Conservation (phyloP, 1,139 yeast genomes). For the Taphrina wiesneri region DNA sequence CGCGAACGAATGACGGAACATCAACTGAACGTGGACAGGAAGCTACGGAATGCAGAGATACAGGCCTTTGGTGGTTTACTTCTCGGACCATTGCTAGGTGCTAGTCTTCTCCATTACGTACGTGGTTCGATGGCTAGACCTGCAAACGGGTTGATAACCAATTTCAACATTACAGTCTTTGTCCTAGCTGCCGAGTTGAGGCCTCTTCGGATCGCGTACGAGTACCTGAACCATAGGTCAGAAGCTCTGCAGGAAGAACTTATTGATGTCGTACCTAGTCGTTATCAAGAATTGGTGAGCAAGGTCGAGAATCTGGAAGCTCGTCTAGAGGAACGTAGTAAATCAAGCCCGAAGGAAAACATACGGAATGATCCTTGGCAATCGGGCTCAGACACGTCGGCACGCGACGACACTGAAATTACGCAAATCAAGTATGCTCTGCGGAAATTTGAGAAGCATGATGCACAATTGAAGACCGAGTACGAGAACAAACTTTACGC, state of each 20-base stretch:
- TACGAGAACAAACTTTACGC: conserved; percentile 9
- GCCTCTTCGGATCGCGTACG: conserved; percentile 24
- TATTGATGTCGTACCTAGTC: conserved; percentile 16
- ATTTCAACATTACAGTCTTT: conserved; percentile 38
- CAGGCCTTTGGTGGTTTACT: conserved; percentile 31
- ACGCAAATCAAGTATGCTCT: conserved; percentile 16
- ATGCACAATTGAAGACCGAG: conserved; percentile 3
- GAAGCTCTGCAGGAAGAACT: conserved; percentile 24
- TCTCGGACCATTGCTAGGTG: conserved; percentile 38
- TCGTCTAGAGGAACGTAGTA: neutral
- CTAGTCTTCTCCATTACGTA: conserved; percentile 33
- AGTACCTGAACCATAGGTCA: conserved; percentile 11
- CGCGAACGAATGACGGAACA: neutral
- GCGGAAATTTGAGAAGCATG: conserved; percentile 21
- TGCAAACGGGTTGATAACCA: conserved; percentile 36
- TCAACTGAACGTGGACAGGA: neutral
- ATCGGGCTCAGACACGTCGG: neutral
- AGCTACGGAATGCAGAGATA: conserved; percentile 9
- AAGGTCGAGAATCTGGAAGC: neutral
- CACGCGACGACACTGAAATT: neutral
- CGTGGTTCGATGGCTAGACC: conserved; percentile 34
- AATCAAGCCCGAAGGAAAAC: neutral
- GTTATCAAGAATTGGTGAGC: conserved; percentile 1
- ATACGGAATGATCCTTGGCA: neutral
- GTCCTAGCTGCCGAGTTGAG: conserved; percentile 36